Base-by-base conservation (phyloP, 345 rosid genomes). In the Salix udensis region DNA sequence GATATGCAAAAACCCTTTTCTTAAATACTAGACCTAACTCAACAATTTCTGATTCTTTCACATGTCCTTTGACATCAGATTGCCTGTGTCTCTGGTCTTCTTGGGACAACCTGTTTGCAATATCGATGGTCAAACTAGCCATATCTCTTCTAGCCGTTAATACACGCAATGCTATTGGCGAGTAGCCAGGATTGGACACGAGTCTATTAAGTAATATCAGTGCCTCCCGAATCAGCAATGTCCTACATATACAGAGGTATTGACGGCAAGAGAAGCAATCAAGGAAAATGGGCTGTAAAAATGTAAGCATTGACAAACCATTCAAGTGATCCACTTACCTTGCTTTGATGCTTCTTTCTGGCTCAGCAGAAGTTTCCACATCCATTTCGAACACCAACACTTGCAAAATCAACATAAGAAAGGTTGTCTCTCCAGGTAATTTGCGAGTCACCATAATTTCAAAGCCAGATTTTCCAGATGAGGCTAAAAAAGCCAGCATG, bases 151-250 rank as follows among this genome's bases (percentile, higher is more conserved):
- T 88, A 65, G 81, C 87, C 34, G 96, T 92, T 76, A 96, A 72
- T 40, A 72, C 81, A 73, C 83, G 84, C 80, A 96, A 82, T 8
- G 86, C 80, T 1, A 86, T 83, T 26, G 89, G 80, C 46, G 96
- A 90, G 78, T 87, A 88, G 23, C 74, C 78, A 4, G 91, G 83
- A 67, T 84, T 87, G 53, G 98, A 92, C 37, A 87, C 93, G 2
- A 91, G 92, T 75, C 99, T 83, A 74, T 96, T 92, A 9, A 93
- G 94, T 80, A 93, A 73, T 83, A 93, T 96, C 77, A 93, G 65
- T 67, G 85, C 86, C 84, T 96, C 99, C 74, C 98, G 87, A 68
- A 92, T 87, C 85, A 92, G 80, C 73, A 84, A 74, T 4, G 86
- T 86, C 94, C 98, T 96, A 76, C 75, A 53, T 14, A 67, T 21